phyloP scores from a whole-genome alignment of 441 rosid species.

The Omphalea diandra region DNA sequence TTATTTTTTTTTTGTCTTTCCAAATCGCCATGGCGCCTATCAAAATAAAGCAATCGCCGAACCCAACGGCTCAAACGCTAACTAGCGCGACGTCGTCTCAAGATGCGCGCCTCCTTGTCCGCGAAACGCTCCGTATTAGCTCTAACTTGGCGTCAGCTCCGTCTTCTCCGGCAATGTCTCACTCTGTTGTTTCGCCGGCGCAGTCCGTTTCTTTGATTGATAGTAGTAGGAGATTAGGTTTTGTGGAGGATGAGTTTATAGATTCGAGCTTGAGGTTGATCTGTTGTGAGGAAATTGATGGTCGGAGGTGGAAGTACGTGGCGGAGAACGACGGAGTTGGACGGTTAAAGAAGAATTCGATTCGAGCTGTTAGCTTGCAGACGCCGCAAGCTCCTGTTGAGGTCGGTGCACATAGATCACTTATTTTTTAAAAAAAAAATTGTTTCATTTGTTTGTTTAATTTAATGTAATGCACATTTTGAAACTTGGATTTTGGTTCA shows the following conservation, averaged over 20 bases:
- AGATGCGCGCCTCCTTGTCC: conserved; percentile 72
- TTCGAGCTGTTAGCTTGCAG: conserved; percentile 73
- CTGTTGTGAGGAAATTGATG: conserved; percentile 88
- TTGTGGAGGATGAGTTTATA: conserved; percentile 40
- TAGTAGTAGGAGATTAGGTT: conserved; percentile 25
- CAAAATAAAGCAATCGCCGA: conserved; percentile 54
- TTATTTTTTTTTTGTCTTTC: too few relatives aligned
- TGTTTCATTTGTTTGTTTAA: background rate
- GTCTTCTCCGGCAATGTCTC: background rate
- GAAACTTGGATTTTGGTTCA: background rate
- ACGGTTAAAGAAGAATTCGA: conserved; percentile 57
- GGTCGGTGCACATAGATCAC: conserved; percentile 33
- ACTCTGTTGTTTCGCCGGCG: conserved; percentile 2
- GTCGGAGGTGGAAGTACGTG: conserved; percentile 80
- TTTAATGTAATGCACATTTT: conserved; percentile 6
- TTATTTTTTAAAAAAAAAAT: background rate
- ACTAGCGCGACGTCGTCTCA: conserved; percentile 31
- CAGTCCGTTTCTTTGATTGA: conserved; percentile 10
- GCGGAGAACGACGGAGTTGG: conserved; percentile 66
- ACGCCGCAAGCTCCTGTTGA: conserved; percentile 71
- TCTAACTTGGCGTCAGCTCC: conserved; percentile 58
- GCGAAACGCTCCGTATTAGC: conserved; percentile 94
- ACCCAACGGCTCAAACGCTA: conserved; percentile 38
- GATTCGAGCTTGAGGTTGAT: conserved; percentile 64
- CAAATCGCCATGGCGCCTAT: conserved; percentile 33